Base-by-base conservation (phyloP, 805 yeast species). In the Saccharomycopsis sp. region DNA sequence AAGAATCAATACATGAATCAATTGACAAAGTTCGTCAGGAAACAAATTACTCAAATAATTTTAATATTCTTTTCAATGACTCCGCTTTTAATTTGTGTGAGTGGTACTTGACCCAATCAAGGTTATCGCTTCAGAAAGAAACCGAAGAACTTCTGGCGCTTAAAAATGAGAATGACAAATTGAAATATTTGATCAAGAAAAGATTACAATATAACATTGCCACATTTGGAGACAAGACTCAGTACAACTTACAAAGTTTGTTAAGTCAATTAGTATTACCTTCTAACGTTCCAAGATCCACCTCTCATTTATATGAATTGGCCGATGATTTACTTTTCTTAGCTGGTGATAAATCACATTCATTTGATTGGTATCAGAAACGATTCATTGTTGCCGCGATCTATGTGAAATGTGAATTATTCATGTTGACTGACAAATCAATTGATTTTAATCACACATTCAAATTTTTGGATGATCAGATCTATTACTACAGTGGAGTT, bases 361-460 rank as follows among this genome's bases (percentile, higher is more conserved):
- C 87, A 60, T 80, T 84, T 59, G 82, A 86, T 3, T 90, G 98
- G 98, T 90, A 90, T 61, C 68, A 94, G n/a, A 85, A 88, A 58
- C 70, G 98, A 52, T 65, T 82, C 13, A 73, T 84, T 6, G 59
- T 90, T 13, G 73, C 85, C 20, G 70, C 83, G 1, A 72, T 83
- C 2, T 86, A 85, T 60, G 83, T 84, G 2, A 75, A 81, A 31
- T 66, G 83, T 32, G 97, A 90, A 60, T 64, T 86, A 50, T 86
- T 75, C 65, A 83, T 82, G 93, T 66, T 85, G 36, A 81, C 74
- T 53, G 97, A 90, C 60, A 67, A 66, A 19, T 79, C 90, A 17
- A 55, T 58, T 1, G 72, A 64, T 24, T 82, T 67, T 55, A 45
- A 53, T 11, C 74, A 74, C 39, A 89, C 97, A 1, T 59, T 71